These are phyloP conservation scores for sorghum (Sorghum bicolor) DNA, from an alignment of 176 grass and related monocot genomes.

Conservation along the genomic window Sorghum_bicolor_NCBIv3 NC_012870.2:19099501-19100000, in stretches of 20 bases:
- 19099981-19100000: constrained; percentile 55
- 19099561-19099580: constrained; percentile 21
- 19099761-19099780: constrained; percentile 20
- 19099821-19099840: constrained; percentile 57
- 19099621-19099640: constrained; percentile 47
- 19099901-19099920: constrained; percentile 41
- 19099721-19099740: constrained; percentile 70
- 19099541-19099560: neutral
- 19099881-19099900: constrained; percentile 68
- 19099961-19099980: constrained; percentile 50
- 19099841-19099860: constrained; percentile 49
- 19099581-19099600: constrained; percentile 57
- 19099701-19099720: constrained; percentile 50
- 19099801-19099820: constrained; percentile 81
- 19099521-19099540: neutral
- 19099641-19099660: constrained; percentile 48
- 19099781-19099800: constrained; percentile 46
- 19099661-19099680: constrained; percentile 85
- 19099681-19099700: constrained; percentile 75
- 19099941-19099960: constrained; percentile 71
- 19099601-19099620: constrained; percentile 72
- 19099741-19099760: constrained; percentile 87
- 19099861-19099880: constrained; percentile 64
- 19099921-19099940: constrained; percentile 20
- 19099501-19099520: neutral